Evolutionary conservation across 2,329 filamentous ascomycete genomes (phyloP).

Genomic region (Fusarium cyanostomum): DNA sequence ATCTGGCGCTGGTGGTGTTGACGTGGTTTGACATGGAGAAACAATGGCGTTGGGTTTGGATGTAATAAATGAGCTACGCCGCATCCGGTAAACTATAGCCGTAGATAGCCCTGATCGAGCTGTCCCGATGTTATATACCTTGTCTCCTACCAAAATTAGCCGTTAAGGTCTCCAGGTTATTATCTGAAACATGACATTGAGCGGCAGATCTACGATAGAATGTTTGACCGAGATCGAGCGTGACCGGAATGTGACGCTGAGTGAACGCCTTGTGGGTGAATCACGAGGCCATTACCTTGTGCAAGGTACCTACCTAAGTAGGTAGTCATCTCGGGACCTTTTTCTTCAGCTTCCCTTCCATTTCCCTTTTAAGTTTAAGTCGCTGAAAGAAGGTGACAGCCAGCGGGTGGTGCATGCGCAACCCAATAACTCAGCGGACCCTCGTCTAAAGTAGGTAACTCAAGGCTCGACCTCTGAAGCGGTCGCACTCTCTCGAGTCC

Average conservation of each 20-base stretch:
- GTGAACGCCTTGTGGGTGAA: constrained; percentile 12
- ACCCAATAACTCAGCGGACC: constrained; percentile 9
- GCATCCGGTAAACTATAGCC: constrained; percentile 21
- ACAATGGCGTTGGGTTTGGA: constrained; percentile 30
- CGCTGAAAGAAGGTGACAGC: constrained; percentile 11
- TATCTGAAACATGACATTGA: constrained; percentile 20
- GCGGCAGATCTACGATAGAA: constrained; percentile 32
- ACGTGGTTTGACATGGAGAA: constrained; percentile 31
- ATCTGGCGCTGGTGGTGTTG: constrained; percentile 32
- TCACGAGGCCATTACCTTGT: constrained; percentile 18
- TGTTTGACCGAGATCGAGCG: constrained; percentile 13
- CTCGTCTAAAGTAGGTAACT: constrained; percentile 2
- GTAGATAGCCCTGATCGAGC: constrained; percentile 6
- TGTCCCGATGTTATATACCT: constrained; percentile 6
- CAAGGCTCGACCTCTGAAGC: background rate
- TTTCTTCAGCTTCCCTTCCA: constrained; percentile 1
- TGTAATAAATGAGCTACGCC: constrained; percentile 12
- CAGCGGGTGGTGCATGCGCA: constrained; percentile 29
- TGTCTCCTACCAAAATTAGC: background rate
- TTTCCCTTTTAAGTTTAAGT: constrained; percentile 17
- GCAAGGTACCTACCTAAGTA: background rate
- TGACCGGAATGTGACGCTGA: constrained; percentile 29
- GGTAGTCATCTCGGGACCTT: constrained; percentile 8
- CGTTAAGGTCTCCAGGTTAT: background rate
- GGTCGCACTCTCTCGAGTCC: constrained; percentile 7